Base-by-base conservation (phyloP, 495 filamentous ascomycete species). In the Tuber umbilicatum region DNA sequence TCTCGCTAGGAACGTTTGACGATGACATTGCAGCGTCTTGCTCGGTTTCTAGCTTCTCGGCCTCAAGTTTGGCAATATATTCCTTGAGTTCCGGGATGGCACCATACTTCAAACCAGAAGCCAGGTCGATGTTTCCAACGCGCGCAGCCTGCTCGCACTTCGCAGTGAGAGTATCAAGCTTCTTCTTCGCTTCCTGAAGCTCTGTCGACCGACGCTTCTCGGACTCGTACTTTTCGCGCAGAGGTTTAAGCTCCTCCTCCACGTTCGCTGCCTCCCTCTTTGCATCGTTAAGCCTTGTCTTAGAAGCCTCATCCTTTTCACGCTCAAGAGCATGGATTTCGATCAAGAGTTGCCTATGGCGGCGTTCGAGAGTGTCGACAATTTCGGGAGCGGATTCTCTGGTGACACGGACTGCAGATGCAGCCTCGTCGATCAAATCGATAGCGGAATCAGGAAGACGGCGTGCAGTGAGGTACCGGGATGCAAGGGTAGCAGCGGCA, bases 361-460 rank as follows among this genome's bases (percentile, higher is more conserved):
- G 92, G 69, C 95, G 90, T 81, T 97, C 94, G 41, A 99, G 87
- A 27, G 91, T 97, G 83, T 99, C 95, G 60, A 99, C 89, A 41
- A 92, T 90, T 84, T 99, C 95, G 5, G 95, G 95, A 77, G 97
- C 94, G 0, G 95, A 97, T 84, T 99, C 95, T 41, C 95, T 90
- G 3, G 93, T 93, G 14, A 98, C 96, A 71, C 94, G 87, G 73
- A 98, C 95, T 21, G 95, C 94, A 16, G 95, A 93, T 0, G 95
- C 95, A 39, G 95, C 95, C 83, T 99, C 95, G 80, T 99, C 95
- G 75, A 99, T 91, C 31, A 99, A 86, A 83, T 99, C 95, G 64
- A 99, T 94, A 12, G 95, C 96, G 2, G 95, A 97, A 83, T 99
- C 95, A 7, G 95, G 95, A 55, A 99, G 89, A 81, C 95, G 90